Conservation (phyloP, 768 basidiomycete species). For the Mycena belliarum region DNA sequence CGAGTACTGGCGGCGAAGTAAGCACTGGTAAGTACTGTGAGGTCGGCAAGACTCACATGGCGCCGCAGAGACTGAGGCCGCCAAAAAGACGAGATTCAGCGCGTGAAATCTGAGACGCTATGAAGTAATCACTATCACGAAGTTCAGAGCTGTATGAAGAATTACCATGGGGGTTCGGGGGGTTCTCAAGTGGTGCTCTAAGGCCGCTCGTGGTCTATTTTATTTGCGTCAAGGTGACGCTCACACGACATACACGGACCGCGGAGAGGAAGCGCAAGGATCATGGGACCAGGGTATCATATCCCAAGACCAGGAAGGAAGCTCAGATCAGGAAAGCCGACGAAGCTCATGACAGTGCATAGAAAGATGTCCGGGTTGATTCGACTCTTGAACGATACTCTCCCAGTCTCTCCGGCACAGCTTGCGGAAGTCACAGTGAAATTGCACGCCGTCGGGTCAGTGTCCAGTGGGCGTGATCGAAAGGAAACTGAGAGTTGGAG, state of each 20-base stretch:
- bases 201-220: background rate
- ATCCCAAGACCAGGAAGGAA: conserved; percentile 13
- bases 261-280: background rate
- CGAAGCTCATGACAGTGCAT: no score
- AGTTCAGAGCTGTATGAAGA: background rate
- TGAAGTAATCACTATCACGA: background rate
- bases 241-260: conserved; percentile 13
- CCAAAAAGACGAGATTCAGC: background rate
- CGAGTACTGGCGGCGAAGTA: conserved; percentile 26
- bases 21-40: background rate
- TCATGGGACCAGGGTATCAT: conserved; percentile 5
- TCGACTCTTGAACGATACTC: no score
- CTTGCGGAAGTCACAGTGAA: no score
- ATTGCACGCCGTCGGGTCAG: no score
- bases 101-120: conserved; percentile 3
- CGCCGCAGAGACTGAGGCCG: conserved; percentile 5
- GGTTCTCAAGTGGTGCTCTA: background rate
- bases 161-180: background rate
- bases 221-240: conserved; percentile 1
- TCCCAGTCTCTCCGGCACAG: no score
- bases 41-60: background rate
- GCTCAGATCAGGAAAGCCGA: background rate
- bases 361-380: no score
- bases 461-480: no score
- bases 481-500: no score